phyloP scores from a whole-genome alignment of 2,329 filamentous ascomycete species.

The Sporothrix curviconia region DNA sequence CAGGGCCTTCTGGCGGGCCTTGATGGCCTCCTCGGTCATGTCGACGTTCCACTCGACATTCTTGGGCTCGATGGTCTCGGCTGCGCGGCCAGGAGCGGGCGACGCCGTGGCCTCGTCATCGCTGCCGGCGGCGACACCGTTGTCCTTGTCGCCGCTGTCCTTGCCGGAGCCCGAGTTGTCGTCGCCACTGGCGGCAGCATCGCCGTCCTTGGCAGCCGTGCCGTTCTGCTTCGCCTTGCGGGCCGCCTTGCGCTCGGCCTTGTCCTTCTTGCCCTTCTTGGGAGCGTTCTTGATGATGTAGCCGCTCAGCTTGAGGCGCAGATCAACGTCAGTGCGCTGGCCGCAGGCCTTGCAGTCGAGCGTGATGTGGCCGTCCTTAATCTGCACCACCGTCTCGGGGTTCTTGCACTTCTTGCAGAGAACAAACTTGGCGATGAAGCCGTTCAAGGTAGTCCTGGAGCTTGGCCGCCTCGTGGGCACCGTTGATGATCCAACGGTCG shows the following conservation, averaged over 20 bases:
- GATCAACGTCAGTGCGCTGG: constrained; percentile 83
- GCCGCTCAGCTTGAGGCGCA: constrained; percentile 89
- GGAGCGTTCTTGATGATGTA: constrained; percentile 96
- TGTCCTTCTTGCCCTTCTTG: constrained; percentile 95
- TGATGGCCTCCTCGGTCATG: constrained; percentile 91
- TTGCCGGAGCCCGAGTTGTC: constrained; percentile 42
- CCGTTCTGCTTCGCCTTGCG: constrained; percentile 79
- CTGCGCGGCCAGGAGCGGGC: constrained; percentile 38
- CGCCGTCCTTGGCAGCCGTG: constrained; percentile 49
- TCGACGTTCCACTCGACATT: constrained; percentile 96
- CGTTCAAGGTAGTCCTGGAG: constrained; percentile 96
- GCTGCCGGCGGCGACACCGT: constrained; percentile 50
- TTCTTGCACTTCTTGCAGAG: constrained; percentile 99
- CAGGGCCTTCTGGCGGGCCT: constrained; percentile 85
- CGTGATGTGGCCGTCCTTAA: constrained; percentile 87
- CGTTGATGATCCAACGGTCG: constrained; percentile 99
- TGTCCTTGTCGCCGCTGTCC: constrained; percentile 45
- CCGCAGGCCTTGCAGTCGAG: constrained; percentile 99
- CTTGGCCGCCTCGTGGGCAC: constrained; percentile 88
- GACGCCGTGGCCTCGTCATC: constrained; percentile 56
- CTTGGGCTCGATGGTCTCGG: constrained; percentile 49
- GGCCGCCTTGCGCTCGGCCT: constrained; percentile 83
- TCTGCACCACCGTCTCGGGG: constrained; percentile 90
- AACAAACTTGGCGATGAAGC: constrained; percentile 97
- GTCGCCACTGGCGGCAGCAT: constrained; percentile 53